Percentiles rank a stretch among this genome's conserved stretches.
Conservation (phyloP, 2,329 filamentous ascomycete species). For the Colletotrichum godetiae region DNA sequence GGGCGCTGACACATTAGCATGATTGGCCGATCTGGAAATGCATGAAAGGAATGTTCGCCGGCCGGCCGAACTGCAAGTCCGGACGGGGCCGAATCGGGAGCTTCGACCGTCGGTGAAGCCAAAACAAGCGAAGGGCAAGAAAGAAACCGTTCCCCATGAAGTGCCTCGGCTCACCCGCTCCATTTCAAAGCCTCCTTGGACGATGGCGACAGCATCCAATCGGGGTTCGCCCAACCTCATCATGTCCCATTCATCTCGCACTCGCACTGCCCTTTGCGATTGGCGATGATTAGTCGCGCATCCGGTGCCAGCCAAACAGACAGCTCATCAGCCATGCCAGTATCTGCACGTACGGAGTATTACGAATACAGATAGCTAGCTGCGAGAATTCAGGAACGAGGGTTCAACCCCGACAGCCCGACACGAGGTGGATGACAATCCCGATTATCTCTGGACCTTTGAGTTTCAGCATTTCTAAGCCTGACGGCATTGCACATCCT, state of each 20-base stretch:
- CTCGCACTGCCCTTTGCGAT: not conserved
- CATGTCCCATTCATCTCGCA: not conserved
- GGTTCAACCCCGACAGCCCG: too few relatives aligned
- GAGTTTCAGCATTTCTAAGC: not conserved
- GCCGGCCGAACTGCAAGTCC: conserved; percentile 4
- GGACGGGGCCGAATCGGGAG: conserved; percentile 5
- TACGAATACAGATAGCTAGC: too few relatives aligned
- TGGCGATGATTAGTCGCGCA: not conserved
- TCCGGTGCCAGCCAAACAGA: not conserved
- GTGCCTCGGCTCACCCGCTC: not conserved
- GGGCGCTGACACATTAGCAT: not conserved
- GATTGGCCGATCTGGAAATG: not conserved
- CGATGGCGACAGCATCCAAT: not conserved
- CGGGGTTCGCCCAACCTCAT: not conserved
- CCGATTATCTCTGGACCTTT: not conserved
- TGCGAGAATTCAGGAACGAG: too few relatives aligned
- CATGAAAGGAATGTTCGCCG: not conserved
- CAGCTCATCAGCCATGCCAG: not conserved
- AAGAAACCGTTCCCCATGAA: not conserved
- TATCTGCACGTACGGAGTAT: not conserved
- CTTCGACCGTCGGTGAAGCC: conserved; percentile 10
- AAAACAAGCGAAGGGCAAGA: not conserved
- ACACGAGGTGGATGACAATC: not conserved
- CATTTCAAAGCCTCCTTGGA: not conserved
- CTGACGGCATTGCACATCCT: conserved; percentile 4